Conservation (phyloP, 495 filamentous ascomycete species). For the Podospora pseudopauciseta region DNA sequence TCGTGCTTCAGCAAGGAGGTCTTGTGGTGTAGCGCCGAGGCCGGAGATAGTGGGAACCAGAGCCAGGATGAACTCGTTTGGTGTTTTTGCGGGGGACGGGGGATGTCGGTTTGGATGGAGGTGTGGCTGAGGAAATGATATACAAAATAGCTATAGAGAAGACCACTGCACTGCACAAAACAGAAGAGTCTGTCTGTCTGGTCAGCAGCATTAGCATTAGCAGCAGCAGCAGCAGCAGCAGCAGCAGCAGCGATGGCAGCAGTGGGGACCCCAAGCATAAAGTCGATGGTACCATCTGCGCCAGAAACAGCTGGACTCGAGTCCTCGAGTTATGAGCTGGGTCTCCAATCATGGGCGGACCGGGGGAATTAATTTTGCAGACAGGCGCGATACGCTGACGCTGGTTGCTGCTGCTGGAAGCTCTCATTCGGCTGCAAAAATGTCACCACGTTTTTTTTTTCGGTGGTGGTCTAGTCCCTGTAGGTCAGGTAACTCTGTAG, state of each 20-base stretch:
- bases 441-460: constrained; percentile 12
- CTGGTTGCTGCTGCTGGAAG: not conserved
- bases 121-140: not conserved
- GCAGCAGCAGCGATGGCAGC: not conserved
- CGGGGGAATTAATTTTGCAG: not conserved
- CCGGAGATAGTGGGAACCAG: not conserved
- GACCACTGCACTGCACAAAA: not conserved
- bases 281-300: not conserved
- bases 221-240: not conserved
- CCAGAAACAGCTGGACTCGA: not conserved
- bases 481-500: not conserved
- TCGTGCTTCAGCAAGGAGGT: not conserved
- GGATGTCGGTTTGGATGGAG: not conserved
- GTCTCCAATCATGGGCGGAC: too few relatives aligned
- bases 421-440: not conserved
- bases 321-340: too few relatives aligned
- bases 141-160: not conserved
- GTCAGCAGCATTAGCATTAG: too few relatives aligned
- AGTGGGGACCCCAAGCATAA: not conserved
- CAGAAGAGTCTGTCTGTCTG: not conserved
- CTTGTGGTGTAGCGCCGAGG: not conserved
- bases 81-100: not conserved
- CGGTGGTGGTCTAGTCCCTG: constrained; percentile 18
- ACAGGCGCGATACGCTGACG: constrained; percentile 1
- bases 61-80: not conserved